These are phyloP conservation scores for Lactarius sp. DNA, from an alignment of 768 basidiomycete species.

Conservation along the genomic window DNA sequence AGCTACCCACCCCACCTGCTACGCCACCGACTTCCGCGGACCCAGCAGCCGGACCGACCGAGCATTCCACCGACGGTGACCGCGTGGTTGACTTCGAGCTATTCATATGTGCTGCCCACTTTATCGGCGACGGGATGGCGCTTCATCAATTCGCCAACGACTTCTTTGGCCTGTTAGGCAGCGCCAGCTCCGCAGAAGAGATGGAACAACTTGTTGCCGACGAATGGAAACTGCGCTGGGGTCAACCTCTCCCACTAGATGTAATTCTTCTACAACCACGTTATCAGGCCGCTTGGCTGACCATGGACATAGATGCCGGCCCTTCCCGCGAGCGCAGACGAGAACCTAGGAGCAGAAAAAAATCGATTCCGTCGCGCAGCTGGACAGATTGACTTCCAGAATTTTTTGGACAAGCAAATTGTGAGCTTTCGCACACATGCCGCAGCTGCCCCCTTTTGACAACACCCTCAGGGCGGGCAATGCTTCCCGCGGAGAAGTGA, in stretches of 20 bases:
- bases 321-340: conserved; percentile 30
- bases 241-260: conserved; percentile 16
- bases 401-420: conserved; percentile 32
- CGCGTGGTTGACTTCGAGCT: conserved; percentile 47
- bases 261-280: conserved; percentile 7
- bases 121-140: conserved; percentile 84
- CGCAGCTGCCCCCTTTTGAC: not conserved
- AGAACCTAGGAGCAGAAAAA: conserved; percentile 28
- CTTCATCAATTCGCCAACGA: conserved; percentile 79
- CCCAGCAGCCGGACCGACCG: conserved; percentile 16
- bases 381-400: conserved; percentile 33
- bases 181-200: conserved; percentile 30
- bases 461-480: conserved; percentile 62
- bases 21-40: conserved; percentile 29
- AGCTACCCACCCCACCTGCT: conserved; percentile 34
- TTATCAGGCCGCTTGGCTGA: not conserved
- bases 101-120: conserved; percentile 73
- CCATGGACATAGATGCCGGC: conserved; percentile 1
- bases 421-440: conserved; percentile 17
- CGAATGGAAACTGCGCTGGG: conserved; percentile 36
- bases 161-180: conserved; percentile 60
- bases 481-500: conserved; percentile 51
- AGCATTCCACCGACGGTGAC: conserved; percentile 20
- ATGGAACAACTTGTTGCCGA: conserved; percentile 31
- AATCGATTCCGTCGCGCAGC: conserved; percentile 31